Percentiles rank a stretch among this genome's conserved stretches.
Conservation (phyloP, 2,329 filamentous ascomycete genomes). For the Aspergillus chevalieri region DNA sequence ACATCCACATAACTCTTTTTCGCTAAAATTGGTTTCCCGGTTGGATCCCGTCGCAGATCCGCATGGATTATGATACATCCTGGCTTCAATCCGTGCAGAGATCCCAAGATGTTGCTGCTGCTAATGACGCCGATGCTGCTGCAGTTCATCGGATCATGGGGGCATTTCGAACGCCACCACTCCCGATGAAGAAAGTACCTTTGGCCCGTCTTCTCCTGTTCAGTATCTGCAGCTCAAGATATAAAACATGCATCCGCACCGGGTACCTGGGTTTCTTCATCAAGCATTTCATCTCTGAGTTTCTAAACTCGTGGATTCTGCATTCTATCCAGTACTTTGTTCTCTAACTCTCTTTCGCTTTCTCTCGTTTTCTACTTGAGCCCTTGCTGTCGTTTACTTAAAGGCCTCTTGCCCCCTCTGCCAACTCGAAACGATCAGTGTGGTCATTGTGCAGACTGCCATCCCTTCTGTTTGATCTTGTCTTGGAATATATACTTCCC, state of each 20-base stretch:
- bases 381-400: too few relatives aligned
- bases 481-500: slow-evolving; percentile 6
- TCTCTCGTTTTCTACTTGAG: background rate
- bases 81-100: slow-evolving; percentile 11
- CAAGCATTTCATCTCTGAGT: slow-evolving; percentile 1
- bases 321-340: slow-evolving; percentile 5
- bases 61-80: slow-evolving; percentile 17
- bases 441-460: background rate
- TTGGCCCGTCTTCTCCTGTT: slow-evolving; percentile 7
- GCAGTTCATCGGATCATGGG: background rate
- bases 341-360: background rate
- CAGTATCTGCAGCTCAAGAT: slow-evolving; percentile 19
- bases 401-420: too few relatives aligned
- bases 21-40: slow-evolving; percentile 13
- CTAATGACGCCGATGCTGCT: too few relatives aligned
- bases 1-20: slow-evolving; percentile 2
- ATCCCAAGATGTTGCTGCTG: slow-evolving; percentile 6
- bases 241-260: slow-evolving; percentile 30
- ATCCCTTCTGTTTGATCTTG: background rate
- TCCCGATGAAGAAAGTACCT: background rate
- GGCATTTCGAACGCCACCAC: slow-evolving; percentile 4
- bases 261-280: slow-evolving; percentile 8
- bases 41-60: slow-evolving; percentile 16
- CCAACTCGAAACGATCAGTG: too few relatives aligned
- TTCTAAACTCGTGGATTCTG: slow-evolving; percentile 21